Base-by-base conservation (phyloP, 768 basidiomycete species). In the Pleurotus pulmonarius region DNA sequence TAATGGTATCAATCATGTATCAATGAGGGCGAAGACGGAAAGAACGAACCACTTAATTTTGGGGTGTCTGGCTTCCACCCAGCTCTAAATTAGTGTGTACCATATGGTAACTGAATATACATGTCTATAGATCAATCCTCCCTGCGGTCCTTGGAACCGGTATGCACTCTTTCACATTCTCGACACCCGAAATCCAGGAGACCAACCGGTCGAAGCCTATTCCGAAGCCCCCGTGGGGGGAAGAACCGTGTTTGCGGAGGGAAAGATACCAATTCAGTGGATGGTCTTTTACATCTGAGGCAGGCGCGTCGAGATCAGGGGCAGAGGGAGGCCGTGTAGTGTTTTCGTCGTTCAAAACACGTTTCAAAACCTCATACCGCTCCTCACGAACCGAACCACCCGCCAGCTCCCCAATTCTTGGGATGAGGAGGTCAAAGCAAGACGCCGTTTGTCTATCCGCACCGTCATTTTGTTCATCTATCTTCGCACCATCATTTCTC, bases 401-500 rank as follows among this genome's bases (percentile, higher is more conserved):
- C 0, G 83, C 88, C 18, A 99, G 79, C 71, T 99, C 97, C 3
- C 96, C 96, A 1, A 94, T 73, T 20, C 80, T 72, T 0, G 96
- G 97, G 4, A 98, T 84, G 52, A 99, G 80, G 15, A 99, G 78
- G 67, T 99, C 97, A 64, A 99, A 97, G 72, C 96, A 98, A n/a
- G 88, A 92, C 3, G 92, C 93, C 0, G 92, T 88, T 59, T 65
- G 60, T 44, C 69, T 70, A 40, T 77, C 71, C 7, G 70, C 69
- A 11, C 29, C 29, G 29, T 34, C 9, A 34, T 11, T 34, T 34
- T 11, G 11, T 34, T 34, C 29, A 11, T 34, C 29, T 34, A 34
- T 34, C 9, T 34, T 34, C 7, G 9, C 29, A 34, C 29, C 29
- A 34, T 34, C 29, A 64, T 92, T 92, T 41, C 67, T 67, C 37